These are phyloP conservation scores for Rhodomyrtus psidioides DNA, from an alignment of 441 rosid genomes.

Conservation along the genomic window DNA sequence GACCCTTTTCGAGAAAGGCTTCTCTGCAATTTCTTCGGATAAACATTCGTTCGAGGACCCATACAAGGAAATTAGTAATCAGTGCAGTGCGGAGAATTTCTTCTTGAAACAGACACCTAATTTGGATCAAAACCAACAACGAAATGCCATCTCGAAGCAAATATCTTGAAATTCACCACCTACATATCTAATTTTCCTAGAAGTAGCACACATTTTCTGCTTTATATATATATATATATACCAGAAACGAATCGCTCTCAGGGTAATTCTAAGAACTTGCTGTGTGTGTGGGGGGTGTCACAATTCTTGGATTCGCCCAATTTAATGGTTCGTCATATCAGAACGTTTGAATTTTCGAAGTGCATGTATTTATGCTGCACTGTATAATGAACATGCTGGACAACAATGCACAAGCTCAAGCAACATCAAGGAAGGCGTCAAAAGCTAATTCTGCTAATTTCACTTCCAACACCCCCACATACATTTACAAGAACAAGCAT, in stretches of 20 bases:
- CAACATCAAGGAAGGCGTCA: neutral
- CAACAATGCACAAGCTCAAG: neutral
- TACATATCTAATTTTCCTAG: neutral
- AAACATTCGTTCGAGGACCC: neutral
- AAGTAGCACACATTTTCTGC: neutral
- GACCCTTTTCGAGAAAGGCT: conserved; percentile 68
- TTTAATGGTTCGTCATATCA: neutral
- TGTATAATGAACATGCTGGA: neutral
- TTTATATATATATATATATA: neutral
- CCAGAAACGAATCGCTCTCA: neutral
- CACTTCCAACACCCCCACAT: neutral
- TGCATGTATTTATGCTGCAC: neutral
- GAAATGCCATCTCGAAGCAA: neutral
- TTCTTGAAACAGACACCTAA: neutral
- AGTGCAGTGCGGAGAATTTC: neutral
- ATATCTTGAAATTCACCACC: neutral
- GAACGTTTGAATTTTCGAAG: neutral
- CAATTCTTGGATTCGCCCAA: neutral
- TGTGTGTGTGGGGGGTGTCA: neutral
- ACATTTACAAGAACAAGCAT: neutral
- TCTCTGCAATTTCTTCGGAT: conserved; percentile 49
- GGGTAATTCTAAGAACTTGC: neutral
- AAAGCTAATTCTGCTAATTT: neutral
- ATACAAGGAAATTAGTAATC: neutral
- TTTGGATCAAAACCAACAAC: neutral